Evolutionary conservation across 2,329 filamentous ascomycete genomes (phyloP).

Genomic region (Fusarium compactum): DNA sequence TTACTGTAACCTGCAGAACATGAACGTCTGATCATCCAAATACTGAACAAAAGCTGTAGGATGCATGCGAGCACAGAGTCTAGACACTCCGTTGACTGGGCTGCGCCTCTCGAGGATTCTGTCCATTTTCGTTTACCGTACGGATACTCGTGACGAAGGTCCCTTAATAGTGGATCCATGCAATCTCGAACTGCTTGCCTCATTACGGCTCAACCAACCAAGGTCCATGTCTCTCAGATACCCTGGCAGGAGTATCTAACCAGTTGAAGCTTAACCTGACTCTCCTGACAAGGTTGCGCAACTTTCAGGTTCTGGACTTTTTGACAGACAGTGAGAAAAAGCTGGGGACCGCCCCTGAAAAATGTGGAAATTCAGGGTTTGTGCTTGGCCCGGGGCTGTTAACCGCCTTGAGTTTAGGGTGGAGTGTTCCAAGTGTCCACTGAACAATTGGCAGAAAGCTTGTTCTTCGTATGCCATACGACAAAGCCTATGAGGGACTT

Average conservation of each 20-base stretch:
- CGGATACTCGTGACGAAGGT: slow-evolving; percentile 1
- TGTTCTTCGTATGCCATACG: not conserved
- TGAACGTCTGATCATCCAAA: not conserved
- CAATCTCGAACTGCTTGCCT: slow-evolving; percentile 21
- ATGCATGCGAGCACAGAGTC: not conserved
- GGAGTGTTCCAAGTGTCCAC: not conserved
- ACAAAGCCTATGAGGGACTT: not conserved
- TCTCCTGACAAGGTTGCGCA: slow-evolving; percentile 9
- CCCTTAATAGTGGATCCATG: slow-evolving; percentile 9
- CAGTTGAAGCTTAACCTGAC: not conserved
- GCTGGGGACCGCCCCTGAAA: slow-evolving; percentile 20
- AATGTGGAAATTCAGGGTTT: not conserved
- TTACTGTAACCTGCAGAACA: too few species aligned
- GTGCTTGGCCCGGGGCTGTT: not conserved
- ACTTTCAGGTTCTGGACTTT: slow-evolving; percentile 5
- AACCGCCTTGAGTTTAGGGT: not conserved
- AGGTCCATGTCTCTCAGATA: not conserved
- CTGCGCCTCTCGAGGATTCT: slow-evolving; percentile 6
- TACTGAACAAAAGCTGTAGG: not conserved
- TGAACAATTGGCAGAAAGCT: not conserved
- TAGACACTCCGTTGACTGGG: not conserved
- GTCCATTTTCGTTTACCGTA: slow-evolving; percentile 39
- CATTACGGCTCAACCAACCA: slow-evolving; percentile 15
- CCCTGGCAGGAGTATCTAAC: not conserved
- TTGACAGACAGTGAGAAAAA: not conserved